phyloP scores from a whole-genome alignment of 768 basidiomycete genomes.

The Fomitopsis serialis region DNA sequence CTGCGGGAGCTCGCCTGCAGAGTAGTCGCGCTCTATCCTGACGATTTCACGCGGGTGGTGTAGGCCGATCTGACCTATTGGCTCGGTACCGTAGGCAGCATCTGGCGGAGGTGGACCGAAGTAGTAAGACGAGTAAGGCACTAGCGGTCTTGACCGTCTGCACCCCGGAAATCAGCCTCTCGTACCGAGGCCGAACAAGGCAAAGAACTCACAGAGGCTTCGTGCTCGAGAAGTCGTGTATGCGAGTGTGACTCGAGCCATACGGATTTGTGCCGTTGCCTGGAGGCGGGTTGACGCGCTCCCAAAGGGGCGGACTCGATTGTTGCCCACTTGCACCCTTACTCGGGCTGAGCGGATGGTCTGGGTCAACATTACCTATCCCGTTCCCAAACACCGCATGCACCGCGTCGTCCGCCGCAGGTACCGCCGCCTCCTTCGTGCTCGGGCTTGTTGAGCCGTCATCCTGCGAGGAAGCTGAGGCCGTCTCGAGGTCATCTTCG shows the following conservation, averaged over 20 bases:
- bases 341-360: slow-evolving; percentile 37
- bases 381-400: neutral
- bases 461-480: neutral
- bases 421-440: neutral
- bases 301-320: slow-evolving; percentile 65
- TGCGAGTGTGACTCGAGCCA: slow-evolving; percentile 7
- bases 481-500: slow-evolving; percentile 9
- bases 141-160: slow-evolving; percentile 30
- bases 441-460: neutral
- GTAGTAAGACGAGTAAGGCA: slow-evolving; percentile 81
- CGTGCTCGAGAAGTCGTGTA: slow-evolving; percentile 11
- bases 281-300: slow-evolving; percentile 45
- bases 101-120: slow-evolving; percentile 75
- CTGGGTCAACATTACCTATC: slow-evolving; percentile 5
- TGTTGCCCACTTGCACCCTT: neutral
- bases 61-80: slow-evolving; percentile 79
- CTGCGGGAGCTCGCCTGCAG: slow-evolving; percentile 83
- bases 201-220: slow-evolving; percentile 10
- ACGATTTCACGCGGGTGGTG: slow-evolving; percentile 92
- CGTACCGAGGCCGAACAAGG: neutral
- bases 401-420: slow-evolving; percentile 1
- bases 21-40: slow-evolving; percentile 89
- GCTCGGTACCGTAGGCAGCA: slow-evolving; percentile 75
- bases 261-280: slow-evolving; percentile 26
- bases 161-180: neutral